These are phyloP conservation scores for Sapria himalayana DNA, from an alignment of 345 rosid species.

Conservation along the genomic window DNA sequence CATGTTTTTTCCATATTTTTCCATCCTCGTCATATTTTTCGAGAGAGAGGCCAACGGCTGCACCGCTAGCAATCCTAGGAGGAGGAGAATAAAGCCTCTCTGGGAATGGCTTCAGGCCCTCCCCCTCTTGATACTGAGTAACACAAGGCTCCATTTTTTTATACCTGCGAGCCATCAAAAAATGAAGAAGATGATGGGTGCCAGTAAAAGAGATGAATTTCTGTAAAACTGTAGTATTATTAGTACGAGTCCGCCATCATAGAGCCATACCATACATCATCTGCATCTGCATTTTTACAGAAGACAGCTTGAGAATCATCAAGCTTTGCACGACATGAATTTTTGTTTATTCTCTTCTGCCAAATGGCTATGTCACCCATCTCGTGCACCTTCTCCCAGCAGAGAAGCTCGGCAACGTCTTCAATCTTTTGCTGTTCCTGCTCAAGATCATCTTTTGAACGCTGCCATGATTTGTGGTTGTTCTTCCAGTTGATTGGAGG, in stretches of 20 bases:
- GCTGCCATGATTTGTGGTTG: conserved; percentile 86
- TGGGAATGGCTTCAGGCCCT: conserved; percentile 50
- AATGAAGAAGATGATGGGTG: conserved; percentile 5
- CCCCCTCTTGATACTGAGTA: conserved; percentile 70
- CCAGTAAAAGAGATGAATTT: too few relatives aligned
- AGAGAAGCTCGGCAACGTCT: conserved; percentile 65
- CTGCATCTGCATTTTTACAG: conserved; percentile 49
- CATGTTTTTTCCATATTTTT: conserved; percentile 65
- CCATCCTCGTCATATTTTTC: conserved; percentile 67
- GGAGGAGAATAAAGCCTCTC: conserved; percentile 66
- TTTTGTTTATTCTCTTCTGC: conserved; percentile 59
- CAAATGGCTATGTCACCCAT: conserved; percentile 87
- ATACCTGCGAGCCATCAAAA: conserved; percentile 33
- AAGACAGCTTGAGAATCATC: conserved; percentile 46
- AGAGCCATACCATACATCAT: conserved; percentile 74
- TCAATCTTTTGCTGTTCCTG: conserved; percentile 79
- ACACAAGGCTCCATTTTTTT: conserved; percentile 81
- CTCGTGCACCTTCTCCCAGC: conserved; percentile 92
- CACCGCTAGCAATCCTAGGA: conserved; percentile 70
- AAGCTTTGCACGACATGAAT: conserved; percentile 33
- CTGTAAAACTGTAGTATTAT: too few relatives aligned
- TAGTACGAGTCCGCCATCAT: too few relatives aligned
- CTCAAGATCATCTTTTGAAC: conserved; percentile 79
- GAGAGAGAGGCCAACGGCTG: conserved; percentile 65
- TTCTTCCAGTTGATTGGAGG: conserved; percentile 93